Evolutionary conservation across 2,329 filamentous ascomycete species (phyloP).

Genomic region (Fusarium sp.): DNA sequence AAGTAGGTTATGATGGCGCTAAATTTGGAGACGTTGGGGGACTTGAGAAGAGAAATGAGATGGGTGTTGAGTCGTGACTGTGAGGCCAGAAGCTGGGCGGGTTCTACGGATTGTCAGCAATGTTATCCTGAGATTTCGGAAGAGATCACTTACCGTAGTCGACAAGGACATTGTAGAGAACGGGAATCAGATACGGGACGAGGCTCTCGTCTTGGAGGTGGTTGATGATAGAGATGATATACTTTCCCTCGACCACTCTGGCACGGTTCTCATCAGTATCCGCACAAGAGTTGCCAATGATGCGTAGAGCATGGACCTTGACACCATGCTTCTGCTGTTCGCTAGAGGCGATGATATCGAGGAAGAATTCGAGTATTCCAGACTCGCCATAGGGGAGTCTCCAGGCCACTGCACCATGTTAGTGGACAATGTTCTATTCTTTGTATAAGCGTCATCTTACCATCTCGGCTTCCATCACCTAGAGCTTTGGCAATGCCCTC

Average conservation of each 20-base stretch:
- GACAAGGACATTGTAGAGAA: slow-evolving; percentile 71
- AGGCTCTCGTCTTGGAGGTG: slow-evolving; percentile 60
- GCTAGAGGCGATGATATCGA: slow-evolving; percentile 54
- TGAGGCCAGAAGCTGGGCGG: slow-evolving; percentile 66
- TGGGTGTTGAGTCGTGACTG: slow-evolving; percentile 60
- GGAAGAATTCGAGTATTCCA: slow-evolving; percentile 67
- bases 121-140: accelerated
- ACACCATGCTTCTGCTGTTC: slow-evolving; percentile 54
- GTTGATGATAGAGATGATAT: slow-evolving; percentile 59
- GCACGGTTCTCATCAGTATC: slow-evolving; percentile 72
- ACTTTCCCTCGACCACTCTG: slow-evolving; percentile 61
- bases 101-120: slow-evolving; percentile 53
- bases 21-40: slow-evolving; percentile 55
- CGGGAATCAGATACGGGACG: slow-evolving; percentile 65
- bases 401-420: slow-evolving; percentile 60
- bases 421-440: not conserved
- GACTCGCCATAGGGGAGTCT: slow-evolving; percentile 67
- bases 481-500: slow-evolving; percentile 62
- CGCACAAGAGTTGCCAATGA: slow-evolving; percentile 72
- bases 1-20: slow-evolving; percentile 61
- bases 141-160: slow-evolving; percentile 64
- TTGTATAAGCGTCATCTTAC: slow-evolving; percentile 49
- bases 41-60: slow-evolving; percentile 61
- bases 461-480: slow-evolving; percentile 65
- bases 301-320: slow-evolving; percentile 65